A percentile compares a stretch with the other conserved stretches of the same genome.
Evolutionary conservation across 2,329 filamentous ascomycete species (phyloP).

Genomic region (Diaporthe vexans): DNA sequence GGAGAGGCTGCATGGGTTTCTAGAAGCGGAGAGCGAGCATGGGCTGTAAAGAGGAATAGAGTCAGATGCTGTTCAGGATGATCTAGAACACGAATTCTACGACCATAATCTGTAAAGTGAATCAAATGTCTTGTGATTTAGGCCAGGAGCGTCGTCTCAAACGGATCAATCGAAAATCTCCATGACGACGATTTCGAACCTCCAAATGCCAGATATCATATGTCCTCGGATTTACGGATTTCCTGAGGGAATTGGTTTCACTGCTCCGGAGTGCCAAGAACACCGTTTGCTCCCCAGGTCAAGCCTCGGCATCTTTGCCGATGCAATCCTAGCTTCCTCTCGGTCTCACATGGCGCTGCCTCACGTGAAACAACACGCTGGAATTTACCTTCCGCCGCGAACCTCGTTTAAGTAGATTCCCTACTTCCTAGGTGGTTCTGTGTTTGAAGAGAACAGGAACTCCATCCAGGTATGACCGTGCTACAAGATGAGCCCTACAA

Average conservation of each 20-base stretch:
- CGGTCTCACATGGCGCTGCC: conserved; percentile 11
- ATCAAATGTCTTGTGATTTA: background rate
- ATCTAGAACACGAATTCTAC: no score
- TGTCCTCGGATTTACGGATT: conserved; percentile 3
- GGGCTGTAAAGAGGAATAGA: background rate
- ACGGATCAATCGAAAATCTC: background rate
- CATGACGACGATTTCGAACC: background rate
- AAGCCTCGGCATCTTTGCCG: conserved; percentile 22
- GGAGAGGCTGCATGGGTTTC: no score
- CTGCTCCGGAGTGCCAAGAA: background rate
- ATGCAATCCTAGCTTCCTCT: background rate
- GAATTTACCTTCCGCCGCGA: no score
- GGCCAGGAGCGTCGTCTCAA: background rate
- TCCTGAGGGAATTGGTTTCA: background rate
- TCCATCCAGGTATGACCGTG: no score
- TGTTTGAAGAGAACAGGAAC: no score
- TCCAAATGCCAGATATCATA: background rate
- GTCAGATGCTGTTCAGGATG: background rate
- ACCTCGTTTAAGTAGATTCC: background rate
- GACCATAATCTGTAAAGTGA: no score
- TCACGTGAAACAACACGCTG: background rate
- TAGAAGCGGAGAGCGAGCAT: background rate
- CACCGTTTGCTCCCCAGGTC: background rate
- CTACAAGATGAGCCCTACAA: background rate
- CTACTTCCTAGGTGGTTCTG: no score